These are phyloP conservation scores for Phyllostachys edulis DNA, from an alignment of 176 grass and related monocot genomes.

Conservation along the genomic window DNA sequence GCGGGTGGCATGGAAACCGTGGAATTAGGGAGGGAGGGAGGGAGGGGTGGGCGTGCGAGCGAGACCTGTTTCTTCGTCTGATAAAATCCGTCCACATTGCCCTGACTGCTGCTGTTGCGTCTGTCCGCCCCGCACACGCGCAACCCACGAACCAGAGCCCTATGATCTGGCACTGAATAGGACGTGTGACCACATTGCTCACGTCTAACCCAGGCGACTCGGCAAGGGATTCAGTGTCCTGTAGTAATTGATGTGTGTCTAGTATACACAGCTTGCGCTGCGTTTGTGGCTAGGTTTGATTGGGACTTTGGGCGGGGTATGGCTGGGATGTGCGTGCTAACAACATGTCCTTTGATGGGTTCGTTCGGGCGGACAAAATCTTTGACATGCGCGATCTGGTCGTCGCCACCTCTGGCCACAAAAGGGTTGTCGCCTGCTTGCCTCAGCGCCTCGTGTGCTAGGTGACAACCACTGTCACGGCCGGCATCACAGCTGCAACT, in stretches of 20 bases:
- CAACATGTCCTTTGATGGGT: background rate
- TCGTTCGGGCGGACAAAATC: background rate
- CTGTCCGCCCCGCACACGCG: too few species aligned
- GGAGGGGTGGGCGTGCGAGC: too few species aligned
- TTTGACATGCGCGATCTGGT: constrained; percentile 1
- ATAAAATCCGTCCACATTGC: too few species aligned
- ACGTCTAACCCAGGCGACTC: background rate
- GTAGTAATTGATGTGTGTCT: background rate
- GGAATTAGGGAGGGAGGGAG: too few species aligned
- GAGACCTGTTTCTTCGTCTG: too few species aligned
- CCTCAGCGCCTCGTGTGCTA: background rate
- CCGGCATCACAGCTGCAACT: background rate
- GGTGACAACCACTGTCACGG: background rate
- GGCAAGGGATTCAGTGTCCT: background rate
- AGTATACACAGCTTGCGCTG: background rate
- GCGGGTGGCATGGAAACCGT: too few species aligned
- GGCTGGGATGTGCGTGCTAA: background rate
- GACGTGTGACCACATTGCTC: background rate
- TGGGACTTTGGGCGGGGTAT: background rate
- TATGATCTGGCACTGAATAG: background rate
- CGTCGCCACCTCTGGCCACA: background rate
- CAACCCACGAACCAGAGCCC: background rate
- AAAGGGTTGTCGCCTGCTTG: background rate
- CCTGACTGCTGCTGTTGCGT: too few species aligned
- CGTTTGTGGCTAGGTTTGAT: background rate